Evolutionary conservation across 768 basidiomycete species (phyloP).

Genomic region (Candolleomyces aberdarensis): DNA sequence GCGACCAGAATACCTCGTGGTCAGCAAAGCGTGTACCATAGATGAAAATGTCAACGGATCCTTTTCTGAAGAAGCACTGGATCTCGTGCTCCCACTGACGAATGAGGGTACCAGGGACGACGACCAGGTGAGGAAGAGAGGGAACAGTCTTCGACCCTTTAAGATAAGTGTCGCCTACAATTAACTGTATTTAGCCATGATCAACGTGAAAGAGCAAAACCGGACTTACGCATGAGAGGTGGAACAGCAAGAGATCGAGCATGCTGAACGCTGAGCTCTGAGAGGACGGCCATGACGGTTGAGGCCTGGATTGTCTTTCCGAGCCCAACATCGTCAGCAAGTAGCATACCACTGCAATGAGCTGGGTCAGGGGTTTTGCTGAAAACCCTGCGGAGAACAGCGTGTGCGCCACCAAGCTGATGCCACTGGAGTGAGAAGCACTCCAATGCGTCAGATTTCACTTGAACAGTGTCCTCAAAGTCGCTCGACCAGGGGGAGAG

Average conservation of each 20-base stretch:
- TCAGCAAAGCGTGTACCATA: slow-evolving; percentile 14
- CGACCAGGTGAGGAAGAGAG: slow-evolving; percentile 14
- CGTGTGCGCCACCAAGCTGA: slow-evolving; percentile 16
- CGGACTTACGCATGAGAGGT: slow-evolving; percentile 19
- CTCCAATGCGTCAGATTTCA: too few relatives aligned
- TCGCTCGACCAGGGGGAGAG: too few relatives aligned
- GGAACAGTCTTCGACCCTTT: slow-evolving; percentile 9
- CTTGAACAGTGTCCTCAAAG: too few relatives aligned
- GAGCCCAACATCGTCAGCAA: too few relatives aligned
- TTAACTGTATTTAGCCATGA: too few relatives aligned
- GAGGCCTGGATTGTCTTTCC: slow-evolving; percentile 26
- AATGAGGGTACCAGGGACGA: slow-evolving; percentile 22
- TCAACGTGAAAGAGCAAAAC: background rate
- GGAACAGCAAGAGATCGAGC: slow-evolving; percentile 6
- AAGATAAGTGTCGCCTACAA: slow-evolving; percentile 13
- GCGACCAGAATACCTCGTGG: slow-evolving; percentile 18
- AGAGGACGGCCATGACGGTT: slow-evolving; percentile 16
- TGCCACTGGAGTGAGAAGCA: too few relatives aligned
- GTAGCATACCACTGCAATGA: slow-evolving; percentile 15
- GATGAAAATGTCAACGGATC: slow-evolving; percentile 21
- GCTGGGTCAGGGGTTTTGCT: background rate
- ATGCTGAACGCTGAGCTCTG: slow-evolving; percentile 1
- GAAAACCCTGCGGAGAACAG: slow-evolving; percentile 14
- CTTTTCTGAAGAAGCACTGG: slow-evolving; percentile 10
- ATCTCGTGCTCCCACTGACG: slow-evolving; percentile 22